A percentile compares a stretch with the other conserved stretches of the same genome.
These are phyloP conservation scores for Cryphonectria japonica DNA, from an alignment of 2,329 filamentous ascomycete genomes.

Conservation along the genomic window DNA sequence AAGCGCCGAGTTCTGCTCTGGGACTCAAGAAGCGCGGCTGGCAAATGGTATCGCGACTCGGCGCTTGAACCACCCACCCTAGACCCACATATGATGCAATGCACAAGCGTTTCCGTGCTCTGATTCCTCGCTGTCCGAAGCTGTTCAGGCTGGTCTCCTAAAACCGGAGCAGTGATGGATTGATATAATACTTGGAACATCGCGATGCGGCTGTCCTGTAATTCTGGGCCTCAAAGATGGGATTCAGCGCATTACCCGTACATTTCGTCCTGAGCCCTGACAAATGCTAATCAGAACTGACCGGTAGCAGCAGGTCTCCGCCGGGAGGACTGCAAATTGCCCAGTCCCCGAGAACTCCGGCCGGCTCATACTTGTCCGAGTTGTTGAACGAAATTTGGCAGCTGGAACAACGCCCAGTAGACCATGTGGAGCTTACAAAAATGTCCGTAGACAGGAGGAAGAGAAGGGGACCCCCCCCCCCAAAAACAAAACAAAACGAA, in stretches of 20 bases:
- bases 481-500: neutral
- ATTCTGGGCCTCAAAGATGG: neutral
- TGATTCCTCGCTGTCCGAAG: slow-evolving; percentile 27
- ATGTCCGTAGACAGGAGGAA: neutral
- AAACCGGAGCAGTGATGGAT: slow-evolving; percentile 24
- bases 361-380: slow-evolving; percentile 10
- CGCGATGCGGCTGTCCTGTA: neutral
- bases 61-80: neutral
- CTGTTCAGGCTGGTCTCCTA: slow-evolving; percentile 19
- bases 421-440: neutral
- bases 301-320: neutral
- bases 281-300: neutral
- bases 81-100: slow-evolving; percentile 29
- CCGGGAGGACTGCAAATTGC: neutral
- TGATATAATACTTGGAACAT: neutral
- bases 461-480: neutral
- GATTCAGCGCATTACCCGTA: neutral
- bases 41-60: slow-evolving; percentile 7
- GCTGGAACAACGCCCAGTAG: neutral
- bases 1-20: neutral
- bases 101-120: neutral
- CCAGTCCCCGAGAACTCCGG: slow-evolving; percentile 12
- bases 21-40: slow-evolving; percentile 17
- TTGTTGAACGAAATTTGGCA: neutral
- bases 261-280: neutral